Percentiles rank a stretch among this genome's conserved stretches.
phyloP scores from a whole-genome alignment of 2,329 filamentous ascomycete species.

The Amauroascus niger region DNA sequence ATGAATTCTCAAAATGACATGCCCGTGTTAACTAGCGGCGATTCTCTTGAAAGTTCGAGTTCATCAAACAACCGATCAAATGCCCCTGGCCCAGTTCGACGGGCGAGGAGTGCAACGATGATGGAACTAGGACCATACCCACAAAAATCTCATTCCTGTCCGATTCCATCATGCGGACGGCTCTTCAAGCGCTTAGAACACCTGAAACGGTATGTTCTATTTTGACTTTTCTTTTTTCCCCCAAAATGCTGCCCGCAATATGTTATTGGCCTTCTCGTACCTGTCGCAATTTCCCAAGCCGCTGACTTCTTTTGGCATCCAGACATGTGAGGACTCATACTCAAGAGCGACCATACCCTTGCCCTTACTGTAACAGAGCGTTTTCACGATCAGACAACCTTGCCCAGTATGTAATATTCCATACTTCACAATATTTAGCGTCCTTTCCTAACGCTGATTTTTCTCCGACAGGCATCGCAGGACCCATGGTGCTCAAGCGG shows the following conservation, averaged over 20 bases:
- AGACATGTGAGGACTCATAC: conserved; percentile 99
- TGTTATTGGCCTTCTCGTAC: conserved; percentile 24
- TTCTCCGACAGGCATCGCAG: conserved; percentile 49
- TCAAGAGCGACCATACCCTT: conserved; percentile 96
- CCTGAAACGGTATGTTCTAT: conserved; percentile 76
- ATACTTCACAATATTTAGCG: neutral
- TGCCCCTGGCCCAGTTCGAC: conserved; percentile 63
- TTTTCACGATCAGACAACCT: conserved; percentile 98
- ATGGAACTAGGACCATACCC: conserved; percentile 96
- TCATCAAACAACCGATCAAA: conserved; percentile 39
- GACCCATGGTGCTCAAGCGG: conserved; percentile 69
- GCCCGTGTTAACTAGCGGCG: conserved; percentile 52
- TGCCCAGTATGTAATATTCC: conserved; percentile 64
- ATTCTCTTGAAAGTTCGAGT: conserved; percentile 46
- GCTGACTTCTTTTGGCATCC: conserved; percentile 43
- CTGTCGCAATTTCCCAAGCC: conserved; percentile 35
- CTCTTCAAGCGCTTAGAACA: conserved; percentile 99
- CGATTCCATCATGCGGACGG: conserved; percentile 94
- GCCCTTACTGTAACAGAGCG: conserved; percentile 95
- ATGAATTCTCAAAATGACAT: conserved; percentile 60
- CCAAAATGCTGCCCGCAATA: conserved; percentile 23
- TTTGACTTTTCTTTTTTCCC: conserved; percentile 21
- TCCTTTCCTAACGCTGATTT: neutral
- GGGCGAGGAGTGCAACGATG: conserved; percentile 87
- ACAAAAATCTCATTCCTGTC: conserved; percentile 96